Base-by-base conservation (phyloP, 345 rosid species). In the Salix dunnii region DNA sequence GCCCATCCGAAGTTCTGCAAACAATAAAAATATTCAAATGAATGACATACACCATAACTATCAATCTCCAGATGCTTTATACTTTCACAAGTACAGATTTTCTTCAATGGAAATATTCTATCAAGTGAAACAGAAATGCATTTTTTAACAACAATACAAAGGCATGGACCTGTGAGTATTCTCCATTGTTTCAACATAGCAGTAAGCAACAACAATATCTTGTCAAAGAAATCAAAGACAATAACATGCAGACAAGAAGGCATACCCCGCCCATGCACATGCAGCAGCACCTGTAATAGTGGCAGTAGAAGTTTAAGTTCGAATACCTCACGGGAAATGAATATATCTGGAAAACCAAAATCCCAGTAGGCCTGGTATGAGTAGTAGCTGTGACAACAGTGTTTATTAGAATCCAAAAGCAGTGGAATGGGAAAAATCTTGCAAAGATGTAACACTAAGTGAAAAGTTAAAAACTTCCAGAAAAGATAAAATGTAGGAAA, bases 241-340 rank as follows among this genome's bases (percentile, higher is more conserved):
- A 51, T 33, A 71, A 28, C 20, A 53, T 14, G 67, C 51, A 68
- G 18, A n/a, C 51, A 68, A 21, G 30, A 68, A n/a, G 27, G 7
- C 30, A n/a, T 2, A 36, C 30, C 28, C 40, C 4, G 2, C 58
- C 72, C 49, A 38, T n/a, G 43, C 14, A 77, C 21, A 63, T 23
- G 61, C 65, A 70, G 71, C 20, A 33, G 75, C 48, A 75, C 8
- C 46, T 7, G 25, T 42, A 43, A 67, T 42, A 27, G 49, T 12
- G 62, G 27, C 17, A 35, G 69, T 31, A 51, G 21, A 13, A 71
- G 23, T 55, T 71, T 65, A 28, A 75, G 71, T 62, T 70, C 27
- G 6, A 53, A 64, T 92, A 96, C 99, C 99, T 96, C 98, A n/a
- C 94, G 96, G 49, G 99, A 94, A 83, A 94, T 85, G 82, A 92